Conservation (phyloP, 257 asterid species). For the Paraleonurus japonicus region DNA sequence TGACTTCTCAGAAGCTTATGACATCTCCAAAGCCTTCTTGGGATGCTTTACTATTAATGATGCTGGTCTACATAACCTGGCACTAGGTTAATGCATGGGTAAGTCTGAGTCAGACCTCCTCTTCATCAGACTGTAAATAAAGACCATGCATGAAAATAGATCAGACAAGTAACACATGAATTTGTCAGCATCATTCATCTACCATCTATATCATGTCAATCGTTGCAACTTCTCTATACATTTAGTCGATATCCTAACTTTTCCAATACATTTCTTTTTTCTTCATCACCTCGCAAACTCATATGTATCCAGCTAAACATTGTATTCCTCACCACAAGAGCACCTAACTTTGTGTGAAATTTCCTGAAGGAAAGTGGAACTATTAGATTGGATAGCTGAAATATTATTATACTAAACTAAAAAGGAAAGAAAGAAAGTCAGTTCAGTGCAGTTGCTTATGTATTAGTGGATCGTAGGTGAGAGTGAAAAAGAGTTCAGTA, state of each 20-base stretch:
- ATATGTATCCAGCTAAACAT: constrained; percentile 35
- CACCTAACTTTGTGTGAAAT: constrained; percentile 57
- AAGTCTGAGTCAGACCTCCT: no score
- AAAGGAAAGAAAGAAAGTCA: not conserved
- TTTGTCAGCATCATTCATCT: constrained; percentile 1
- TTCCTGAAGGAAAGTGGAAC: constrained; percentile 40
- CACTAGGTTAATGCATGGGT: no score
- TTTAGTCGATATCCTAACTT: not conserved
- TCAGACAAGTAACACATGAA: not conserved
- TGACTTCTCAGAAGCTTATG: constrained; percentile 19
- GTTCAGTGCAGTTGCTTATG: no score
- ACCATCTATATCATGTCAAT: constrained; percentile 12
- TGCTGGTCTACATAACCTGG: no score
- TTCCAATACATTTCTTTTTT: not conserved
- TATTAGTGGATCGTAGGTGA: no score
- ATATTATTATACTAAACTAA: not conserved
- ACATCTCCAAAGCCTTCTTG: not conserved
- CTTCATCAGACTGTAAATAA: not conserved
- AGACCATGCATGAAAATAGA: not conserved
- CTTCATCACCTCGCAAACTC: constrained; percentile 29
- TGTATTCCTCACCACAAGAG: constrained; percentile 73
- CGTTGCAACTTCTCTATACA: not conserved
- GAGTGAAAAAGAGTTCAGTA: no score
- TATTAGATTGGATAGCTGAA: constrained; percentile 11
- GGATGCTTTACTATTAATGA: no score